These are phyloP conservation scores for Scheffersomyces stambukii DNA, from an alignment of 1,139 yeast species.

Conservation along the genomic window DNA sequence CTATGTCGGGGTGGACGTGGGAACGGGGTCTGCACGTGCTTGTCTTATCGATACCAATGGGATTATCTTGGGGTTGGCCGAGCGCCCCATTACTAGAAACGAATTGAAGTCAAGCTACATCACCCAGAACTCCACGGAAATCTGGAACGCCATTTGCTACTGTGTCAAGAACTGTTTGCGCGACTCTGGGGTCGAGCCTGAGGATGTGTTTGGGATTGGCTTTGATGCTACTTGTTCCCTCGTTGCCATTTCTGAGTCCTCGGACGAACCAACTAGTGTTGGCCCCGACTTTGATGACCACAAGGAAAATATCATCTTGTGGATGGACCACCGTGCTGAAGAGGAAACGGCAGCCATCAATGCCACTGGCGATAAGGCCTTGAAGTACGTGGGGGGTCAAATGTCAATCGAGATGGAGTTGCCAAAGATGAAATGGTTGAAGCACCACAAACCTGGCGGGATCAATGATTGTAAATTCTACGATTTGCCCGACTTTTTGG, in stretches of 20 bases:
- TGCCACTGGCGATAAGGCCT: slow-evolving; percentile 69
- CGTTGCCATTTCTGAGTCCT: slow-evolving; percentile 66
- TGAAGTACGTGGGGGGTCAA: slow-evolving; percentile 93
- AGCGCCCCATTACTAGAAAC: slow-evolving; percentile 73
- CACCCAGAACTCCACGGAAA: slow-evolving; percentile 87
- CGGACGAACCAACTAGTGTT: slow-evolving; percentile 74
- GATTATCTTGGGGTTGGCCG: slow-evolving; percentile 74
- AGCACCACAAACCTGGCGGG: slow-evolving; percentile 72
- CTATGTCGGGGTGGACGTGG: slow-evolving; percentile 93
- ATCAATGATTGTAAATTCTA: slow-evolving; percentile 75
- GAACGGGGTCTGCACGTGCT: slow-evolving; percentile 96
- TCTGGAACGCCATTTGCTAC: slow-evolving; percentile 84
- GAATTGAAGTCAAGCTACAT: slow-evolving; percentile 67
- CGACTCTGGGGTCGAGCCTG: slow-evolving; percentile 69
- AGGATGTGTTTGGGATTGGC: slow-evolving; percentile 76
- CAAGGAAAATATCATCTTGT: slow-evolving; percentile 78
- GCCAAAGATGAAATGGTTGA: slow-evolving; percentile 96
- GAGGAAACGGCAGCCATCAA: slow-evolving; percentile 80
- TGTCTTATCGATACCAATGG: slow-evolving; percentile 84
- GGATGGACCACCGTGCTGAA: slow-evolving; percentile 99
- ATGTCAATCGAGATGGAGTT: slow-evolving; percentile 98
- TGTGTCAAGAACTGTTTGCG: slow-evolving; percentile 72
- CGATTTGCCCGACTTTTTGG: slow-evolving; percentile 86
- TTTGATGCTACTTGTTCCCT: slow-evolving; percentile 97
- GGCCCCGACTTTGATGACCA: slow-evolving; percentile 82